Conservation (phyloP, 179 eudicot species). For the Spinacia oleracea region DNA sequence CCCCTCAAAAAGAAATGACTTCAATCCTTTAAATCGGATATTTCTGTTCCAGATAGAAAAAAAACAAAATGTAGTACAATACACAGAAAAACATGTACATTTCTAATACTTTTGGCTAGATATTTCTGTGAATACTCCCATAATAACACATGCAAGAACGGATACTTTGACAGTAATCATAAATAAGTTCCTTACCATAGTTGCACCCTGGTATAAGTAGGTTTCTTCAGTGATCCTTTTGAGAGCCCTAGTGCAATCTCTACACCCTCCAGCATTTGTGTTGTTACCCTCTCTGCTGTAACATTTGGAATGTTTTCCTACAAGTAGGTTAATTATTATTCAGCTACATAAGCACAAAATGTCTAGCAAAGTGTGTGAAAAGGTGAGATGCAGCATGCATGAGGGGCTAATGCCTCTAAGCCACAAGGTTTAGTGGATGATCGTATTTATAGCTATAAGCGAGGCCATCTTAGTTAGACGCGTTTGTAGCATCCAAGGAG, state of each 20-base stretch:
- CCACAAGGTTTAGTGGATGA: background rate
- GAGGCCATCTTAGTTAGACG: background rate
- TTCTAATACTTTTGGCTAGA: background rate
- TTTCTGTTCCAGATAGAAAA: too few species aligned
- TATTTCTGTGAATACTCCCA: background rate
- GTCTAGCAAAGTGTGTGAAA: background rate
- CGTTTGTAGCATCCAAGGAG: background rate
- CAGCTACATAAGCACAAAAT: conserved; percentile 4
- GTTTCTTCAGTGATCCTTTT: conserved; percentile 61
- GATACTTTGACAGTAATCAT: background rate
- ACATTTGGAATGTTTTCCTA: conserved; percentile 86
- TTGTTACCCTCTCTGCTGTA: conserved; percentile 85
- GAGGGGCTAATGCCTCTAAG: background rate
- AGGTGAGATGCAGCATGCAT: background rate
- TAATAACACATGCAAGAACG: background rate
- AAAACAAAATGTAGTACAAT: too few species aligned
- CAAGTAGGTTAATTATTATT: conserved; percentile 8
- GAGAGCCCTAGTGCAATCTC: conserved; percentile 75
- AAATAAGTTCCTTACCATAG: conserved; percentile 59
- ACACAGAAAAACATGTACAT: too few species aligned
- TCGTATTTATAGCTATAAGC: background rate
- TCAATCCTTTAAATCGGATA: too few species aligned
- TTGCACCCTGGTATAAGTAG: conserved; percentile 71
- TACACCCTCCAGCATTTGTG: conserved; percentile 77
- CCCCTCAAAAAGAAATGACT: too few species aligned